Evolutionary conservation across 345 rosid genomes (phyloP), one percentile per base, ranked within the genome.

Genomic region (Acer negundo): DNA sequence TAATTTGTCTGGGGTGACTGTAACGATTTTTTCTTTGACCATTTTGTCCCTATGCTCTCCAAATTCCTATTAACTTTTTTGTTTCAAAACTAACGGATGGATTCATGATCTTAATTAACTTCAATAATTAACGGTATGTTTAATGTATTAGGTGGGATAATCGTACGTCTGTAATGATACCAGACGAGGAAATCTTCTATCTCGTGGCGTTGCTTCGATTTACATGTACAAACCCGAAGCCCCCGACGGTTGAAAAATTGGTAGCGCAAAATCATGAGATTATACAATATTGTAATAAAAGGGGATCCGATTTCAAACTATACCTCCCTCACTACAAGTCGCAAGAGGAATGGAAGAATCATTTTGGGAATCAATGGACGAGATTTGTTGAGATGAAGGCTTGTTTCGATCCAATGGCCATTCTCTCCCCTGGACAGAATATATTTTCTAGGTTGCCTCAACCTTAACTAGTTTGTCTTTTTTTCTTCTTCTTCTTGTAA

Each of bases 341-440:
- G 7, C 83, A 61, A 51, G 90, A 92, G 73, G 98, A 90, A 4
- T 96, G 98, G 99, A 78, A 86, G 80, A 81, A 87, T 15, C 99
- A 96, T 82, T 96, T 92, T 64, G 99, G 97, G 16, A 79, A 84
- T 69, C 87, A 72, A 79, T 96, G 99, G 99, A 61, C 86, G 1
- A 83, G 85, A 80, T 96, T 96, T 53, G 84, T 80, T 24, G 89
- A 90, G 72, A 85, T 87, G 85, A 96, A 96, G 85, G 55, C 42
- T n/a, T 64, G 75, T 75, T 94, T 89, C 77, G 98, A 96, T 86
- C 97, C 95, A 4, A 86, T 84, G 95, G 93, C 92, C 22, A 79
- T 96, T 72, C 98, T 96, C 72, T 89, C 99, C 0, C 99, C 99
- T 0, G 99, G 99, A 10, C 97, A 96, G 83, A 96, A 86, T 79